phyloP scores from a whole-genome alignment of 176 grass and related monocot genomes.

The Aegilops sharonensis region DNA sequence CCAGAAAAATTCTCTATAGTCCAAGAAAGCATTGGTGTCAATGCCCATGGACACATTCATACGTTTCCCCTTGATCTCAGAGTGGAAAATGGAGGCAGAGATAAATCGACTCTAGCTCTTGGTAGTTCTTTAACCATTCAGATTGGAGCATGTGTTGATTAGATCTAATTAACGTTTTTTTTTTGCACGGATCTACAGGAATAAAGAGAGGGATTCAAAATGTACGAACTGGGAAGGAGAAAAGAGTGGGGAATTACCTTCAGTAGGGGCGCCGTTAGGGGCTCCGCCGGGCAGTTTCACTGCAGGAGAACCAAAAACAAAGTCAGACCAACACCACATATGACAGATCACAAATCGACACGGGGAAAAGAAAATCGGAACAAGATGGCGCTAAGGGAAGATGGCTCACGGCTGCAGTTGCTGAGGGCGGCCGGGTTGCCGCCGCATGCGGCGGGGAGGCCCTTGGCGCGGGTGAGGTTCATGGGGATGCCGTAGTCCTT shows the following conservation, averaged over 20 bases:
- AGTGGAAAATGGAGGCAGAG: not conserved
- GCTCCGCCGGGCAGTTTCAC: conserved; percentile 33
- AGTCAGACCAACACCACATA: not conserved
- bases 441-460: conserved; percentile 57
- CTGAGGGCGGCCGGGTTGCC: conserved; percentile 37
- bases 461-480: conserved; percentile 56
- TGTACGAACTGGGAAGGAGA: not conserved
- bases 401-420: conserved; percentile 51
- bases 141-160: not conserved
- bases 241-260: conserved; percentile 19
- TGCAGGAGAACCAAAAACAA: not conserved
- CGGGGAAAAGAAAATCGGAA: not conserved
- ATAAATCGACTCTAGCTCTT: not conserved
- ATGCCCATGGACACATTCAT: not conserved
- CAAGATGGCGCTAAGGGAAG: not conserved
- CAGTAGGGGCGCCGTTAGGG: not conserved
- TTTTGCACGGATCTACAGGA: not conserved
- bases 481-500: conserved; percentile 18
- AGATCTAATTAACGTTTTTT: not conserved
- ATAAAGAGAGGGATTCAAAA: not conserved
- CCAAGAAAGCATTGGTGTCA: not conserved
- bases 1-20: not conserved
- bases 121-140: not conserved
- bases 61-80: not conserved
- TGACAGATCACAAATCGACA: not conserved